These are phyloP conservation scores for Sistotremastrum niveocremeum DNA, from an alignment of 768 basidiomycete genomes.

Conservation along the genomic window DNA sequence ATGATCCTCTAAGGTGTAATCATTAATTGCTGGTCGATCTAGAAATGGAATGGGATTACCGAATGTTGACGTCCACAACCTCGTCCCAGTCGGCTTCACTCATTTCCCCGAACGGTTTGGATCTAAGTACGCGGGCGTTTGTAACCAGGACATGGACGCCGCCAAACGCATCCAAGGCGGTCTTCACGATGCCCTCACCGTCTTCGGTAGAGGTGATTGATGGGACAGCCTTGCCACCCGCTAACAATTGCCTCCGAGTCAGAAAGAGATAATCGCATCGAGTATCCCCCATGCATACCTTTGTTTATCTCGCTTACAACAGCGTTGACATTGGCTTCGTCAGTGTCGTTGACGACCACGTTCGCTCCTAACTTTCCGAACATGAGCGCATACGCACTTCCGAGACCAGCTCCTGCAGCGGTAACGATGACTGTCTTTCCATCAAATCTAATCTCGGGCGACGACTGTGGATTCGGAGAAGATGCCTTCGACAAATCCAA, in stretches of 20 bases:
- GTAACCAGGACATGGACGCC: constrained; percentile 77
- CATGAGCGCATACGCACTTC: constrained; percentile 85
- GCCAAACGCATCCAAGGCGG: constrained; percentile 78
- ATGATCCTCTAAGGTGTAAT: constrained; percentile 51
- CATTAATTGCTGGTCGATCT: constrained; percentile 1
- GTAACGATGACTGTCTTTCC: constrained; percentile 90
- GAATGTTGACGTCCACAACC: constrained; percentile 78
- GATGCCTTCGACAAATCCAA: constrained; percentile 51
- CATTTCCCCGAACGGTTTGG: constrained; percentile 87
- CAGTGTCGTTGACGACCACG: constrained; percentile 92
- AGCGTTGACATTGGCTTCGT: constrained; percentile 63
- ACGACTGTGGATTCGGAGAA: constrained; percentile 54
- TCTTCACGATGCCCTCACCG: constrained; percentile 78
- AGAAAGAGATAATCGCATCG: background rate
- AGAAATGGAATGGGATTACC: constrained; percentile 17
- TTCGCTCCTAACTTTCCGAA: constrained; percentile 89
- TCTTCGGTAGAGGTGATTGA: constrained; percentile 85
- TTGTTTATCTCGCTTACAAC: constrained; percentile 82
- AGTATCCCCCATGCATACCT: constrained; percentile 28
- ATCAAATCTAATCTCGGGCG: constrained; percentile 64
- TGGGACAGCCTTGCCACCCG: constrained; percentile 78
- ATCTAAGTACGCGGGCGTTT: constrained; percentile 88
- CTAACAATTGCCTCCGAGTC: constrained; percentile 23
- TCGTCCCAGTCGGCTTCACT: constrained; percentile 89
- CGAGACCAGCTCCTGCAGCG: constrained; percentile 89